Evolutionary conservation across 2,329 filamentous ascomycete species (phyloP).

Genomic region (Magnaporthiopsis poae): DNA sequence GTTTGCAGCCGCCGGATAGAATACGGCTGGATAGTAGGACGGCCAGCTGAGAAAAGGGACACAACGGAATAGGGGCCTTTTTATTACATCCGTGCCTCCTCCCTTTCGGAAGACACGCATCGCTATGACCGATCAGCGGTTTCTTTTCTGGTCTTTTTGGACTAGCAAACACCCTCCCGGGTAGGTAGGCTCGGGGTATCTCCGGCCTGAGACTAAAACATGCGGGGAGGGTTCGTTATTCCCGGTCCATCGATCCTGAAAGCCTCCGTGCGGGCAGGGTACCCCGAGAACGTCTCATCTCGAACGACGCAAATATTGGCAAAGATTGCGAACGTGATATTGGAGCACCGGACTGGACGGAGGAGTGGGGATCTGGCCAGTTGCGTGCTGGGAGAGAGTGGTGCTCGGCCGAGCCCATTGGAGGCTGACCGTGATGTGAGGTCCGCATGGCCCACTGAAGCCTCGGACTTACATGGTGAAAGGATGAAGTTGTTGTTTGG

Average conservation of each 20-base stretch:
- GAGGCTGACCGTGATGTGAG: background rate
- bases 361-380: background rate
- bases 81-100: background rate
- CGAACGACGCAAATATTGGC: constrained; percentile 4
- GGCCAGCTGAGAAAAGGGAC: background rate
- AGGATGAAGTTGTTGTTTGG: background rate
- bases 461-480: background rate
- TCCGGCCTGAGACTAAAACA: background rate
- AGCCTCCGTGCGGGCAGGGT: background rate
- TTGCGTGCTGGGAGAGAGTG: background rate
- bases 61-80: background rate
- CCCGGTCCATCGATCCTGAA: background rate
- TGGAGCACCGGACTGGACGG: background rate
- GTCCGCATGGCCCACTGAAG: background rate
- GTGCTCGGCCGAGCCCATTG: background rate
- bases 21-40: background rate
- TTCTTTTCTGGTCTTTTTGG: background rate
- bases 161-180: background rate
- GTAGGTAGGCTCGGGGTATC: too few species aligned
- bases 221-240: background rate
- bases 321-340: constrained; percentile 5
- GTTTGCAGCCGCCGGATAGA: background rate
- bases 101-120: background rate
- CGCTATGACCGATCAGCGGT: background rate
- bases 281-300: background rate